These are phyloP conservation scores for Davidsoniella eucalypti DNA, from an alignment of 2,329 filamentous ascomycete species.

Conservation along the genomic window DNA sequence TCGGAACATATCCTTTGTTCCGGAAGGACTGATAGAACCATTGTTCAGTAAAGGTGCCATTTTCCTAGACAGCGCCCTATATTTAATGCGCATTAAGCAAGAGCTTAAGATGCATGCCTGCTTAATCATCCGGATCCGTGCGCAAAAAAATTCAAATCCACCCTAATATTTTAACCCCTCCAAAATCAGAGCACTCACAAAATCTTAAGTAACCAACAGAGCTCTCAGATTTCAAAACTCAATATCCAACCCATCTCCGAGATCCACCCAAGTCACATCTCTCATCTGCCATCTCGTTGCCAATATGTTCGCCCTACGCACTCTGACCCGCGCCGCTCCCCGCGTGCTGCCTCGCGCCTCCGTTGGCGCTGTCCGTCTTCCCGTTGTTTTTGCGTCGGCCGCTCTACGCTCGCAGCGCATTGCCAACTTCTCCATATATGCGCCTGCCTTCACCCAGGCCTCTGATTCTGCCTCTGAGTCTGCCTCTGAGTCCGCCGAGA, in stretches of 20 bases:
- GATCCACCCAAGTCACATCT: neutral
- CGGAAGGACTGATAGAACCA: too few species aligned
- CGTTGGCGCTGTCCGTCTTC: slow-evolving; percentile 5
- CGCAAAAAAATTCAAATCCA: too few species aligned
- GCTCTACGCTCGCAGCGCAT: slow-evolving; percentile 27
- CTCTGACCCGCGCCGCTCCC: slow-evolving; percentile 49
- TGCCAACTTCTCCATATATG: slow-evolving; percentile 23
- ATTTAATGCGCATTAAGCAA: too few species aligned
- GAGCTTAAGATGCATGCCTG: too few species aligned
- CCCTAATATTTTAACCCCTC: neutral
- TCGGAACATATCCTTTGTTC: too few species aligned
- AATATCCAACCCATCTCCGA: neutral
- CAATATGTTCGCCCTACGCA: slow-evolving; percentile 55
- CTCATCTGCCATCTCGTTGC: neutral
- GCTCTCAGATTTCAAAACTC: neutral
- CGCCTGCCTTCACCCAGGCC: slow-evolving; percentile 42
- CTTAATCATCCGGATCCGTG: too few species aligned
- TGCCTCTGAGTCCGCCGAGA: slow-evolving; percentile 53
- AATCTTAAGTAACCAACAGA: neutral
- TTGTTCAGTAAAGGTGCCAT: too few species aligned
- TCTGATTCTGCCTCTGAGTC: slow-evolving; percentile 67
- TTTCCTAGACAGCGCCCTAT: too few species aligned
- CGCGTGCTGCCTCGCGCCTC: slow-evolving; percentile 29
- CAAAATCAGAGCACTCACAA: neutral
- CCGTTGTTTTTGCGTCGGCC: slow-evolving; percentile 4